A percentile compares a stretch with the other conserved stretches of the same genome.
Conservation (phyloP, 106 monocot genomes). For the Platanthera guangdongensis region DNA sequence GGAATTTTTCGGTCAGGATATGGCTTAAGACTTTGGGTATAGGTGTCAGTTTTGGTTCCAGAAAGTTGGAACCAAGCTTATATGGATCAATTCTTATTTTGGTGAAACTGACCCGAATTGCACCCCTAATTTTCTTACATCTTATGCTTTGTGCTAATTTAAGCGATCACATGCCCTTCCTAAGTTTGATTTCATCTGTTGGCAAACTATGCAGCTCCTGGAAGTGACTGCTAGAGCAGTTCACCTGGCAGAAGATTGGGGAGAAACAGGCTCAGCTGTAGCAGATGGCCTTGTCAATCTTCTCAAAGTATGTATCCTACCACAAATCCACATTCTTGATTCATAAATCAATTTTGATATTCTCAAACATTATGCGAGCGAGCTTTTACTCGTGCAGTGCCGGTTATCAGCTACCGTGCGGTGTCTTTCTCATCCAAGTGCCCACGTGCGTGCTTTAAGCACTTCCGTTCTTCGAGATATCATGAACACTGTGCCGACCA, state of each 20-base stretch:
- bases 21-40: too few species aligned
- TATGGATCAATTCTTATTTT: too few species aligned
- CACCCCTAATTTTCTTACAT: neutral
- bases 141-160: neutral
- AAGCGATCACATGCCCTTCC: neutral
- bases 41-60: too few species aligned
- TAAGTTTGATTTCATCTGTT: constrained; percentile 12
- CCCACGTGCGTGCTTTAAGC: constrained; percentile 89
- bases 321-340: neutral
- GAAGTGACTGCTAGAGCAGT: constrained; percentile 92
- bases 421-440: constrained; percentile 94
- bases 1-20: too few species aligned
- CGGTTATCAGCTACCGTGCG: constrained; percentile 82
- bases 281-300: constrained; percentile 85
- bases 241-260: constrained; percentile 71
- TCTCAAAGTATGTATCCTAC: constrained; percentile 43
- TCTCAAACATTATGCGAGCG: neutral
- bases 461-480: constrained; percentile 72
- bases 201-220: constrained; percentile 52
- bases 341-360: neutral
- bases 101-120: neutral
- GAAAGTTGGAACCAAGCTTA: too few species aligned
- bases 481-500: constrained; percentile 36
- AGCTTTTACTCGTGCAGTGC: constrained; percentile 37
- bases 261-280: constrained; percentile 66